These are phyloP conservation scores for Astrothelium subdiscretum DNA, from an alignment of 495 filamentous ascomycete genomes.

Conservation along the genomic window DNA sequence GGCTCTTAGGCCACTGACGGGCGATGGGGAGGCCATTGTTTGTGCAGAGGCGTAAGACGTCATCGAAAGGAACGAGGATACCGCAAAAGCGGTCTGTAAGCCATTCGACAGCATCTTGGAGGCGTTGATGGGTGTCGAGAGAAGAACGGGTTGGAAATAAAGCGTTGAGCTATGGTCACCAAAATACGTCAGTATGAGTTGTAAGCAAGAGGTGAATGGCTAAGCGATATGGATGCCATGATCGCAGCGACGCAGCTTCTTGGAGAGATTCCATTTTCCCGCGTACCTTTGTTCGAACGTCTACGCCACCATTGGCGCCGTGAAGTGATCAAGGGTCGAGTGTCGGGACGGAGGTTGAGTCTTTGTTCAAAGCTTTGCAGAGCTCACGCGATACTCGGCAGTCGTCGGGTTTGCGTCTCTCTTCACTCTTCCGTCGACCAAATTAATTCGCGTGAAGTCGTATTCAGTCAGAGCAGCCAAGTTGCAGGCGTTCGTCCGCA, in stretches of 20 bases:
- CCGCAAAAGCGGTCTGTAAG: neutral
- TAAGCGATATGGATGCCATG: neutral
- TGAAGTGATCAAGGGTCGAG: neutral
- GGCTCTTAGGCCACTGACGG: slow-evolving; percentile 3
- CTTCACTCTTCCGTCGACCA: neutral
- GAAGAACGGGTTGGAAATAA: neutral
- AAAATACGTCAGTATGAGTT: neutral
- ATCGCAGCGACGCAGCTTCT: neutral
- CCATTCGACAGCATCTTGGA: neutral
- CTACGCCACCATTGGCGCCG: neutral
- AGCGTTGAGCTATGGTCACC: neutral
- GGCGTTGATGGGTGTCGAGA: neutral
- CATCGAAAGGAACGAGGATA: neutral
- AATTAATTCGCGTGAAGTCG: neutral
- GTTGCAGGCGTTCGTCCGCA: neutral
- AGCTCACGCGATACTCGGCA: neutral
- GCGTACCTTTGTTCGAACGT: neutral
- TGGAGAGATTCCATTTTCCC: neutral
- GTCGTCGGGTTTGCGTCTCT: neutral
- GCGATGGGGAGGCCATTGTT: neutral
- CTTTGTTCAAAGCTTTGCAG: neutral
- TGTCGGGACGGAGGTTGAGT: neutral
- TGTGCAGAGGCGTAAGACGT: slow-evolving; percentile 1
- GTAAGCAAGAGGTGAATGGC: neutral
- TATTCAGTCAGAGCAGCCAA: neutral